Base-by-base conservation (phyloP, 495 filamentous ascomycete genomes). In the Penicillium steckii region DNA sequence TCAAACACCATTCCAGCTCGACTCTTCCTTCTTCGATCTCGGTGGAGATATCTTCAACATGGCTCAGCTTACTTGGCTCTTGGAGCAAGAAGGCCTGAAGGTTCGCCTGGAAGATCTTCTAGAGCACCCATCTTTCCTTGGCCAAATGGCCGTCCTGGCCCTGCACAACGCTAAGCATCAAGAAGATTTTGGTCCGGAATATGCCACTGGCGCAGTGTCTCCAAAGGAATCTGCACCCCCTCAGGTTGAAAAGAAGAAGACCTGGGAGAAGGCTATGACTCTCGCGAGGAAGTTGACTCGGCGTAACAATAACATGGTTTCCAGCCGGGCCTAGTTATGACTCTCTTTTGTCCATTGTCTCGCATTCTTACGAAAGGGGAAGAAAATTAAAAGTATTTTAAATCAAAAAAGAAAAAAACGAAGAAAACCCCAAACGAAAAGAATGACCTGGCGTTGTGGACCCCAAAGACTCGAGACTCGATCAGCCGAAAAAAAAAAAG, bases 1-100 rank as follows among this genome's bases (percentile, higher is more conserved):
- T 19, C 64, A 48, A 33, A 53, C 52, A 7, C 32, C 52, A 8
- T 80, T 61, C 69, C 72, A 75, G 33, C 66, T 76, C 24, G 68
- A 75, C 23, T 75, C 76, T 0, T 76, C 74, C 0, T 81, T 82
- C 66, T 82, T 80, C 57, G 68, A 75, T 3, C 69, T 78, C 1
- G 79, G 79, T 9, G 79, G 79, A 12, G 79, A 82, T 50, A 67
- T 81, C 32, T 72, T 80, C 61, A 74, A 69, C 19, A 68, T 82
- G 44, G 79, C 76, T 1, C 74, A 76, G 44, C 59, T 81, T 12
- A 66, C 67, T 15, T 72, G 69, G 59, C 62, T 80, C 3, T 62
- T 82, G 0, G 72, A 77, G 35, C 69, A 78, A 48, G 75, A 80
- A 46, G 75, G 75, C n/a, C 67, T 77, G 40, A 67, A 69, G 33